These are phyloP conservation scores for Colletotrichum sp. DNA, from an alignment of 2,329 filamentous ascomycete species.

Conservation along the genomic window DNA sequence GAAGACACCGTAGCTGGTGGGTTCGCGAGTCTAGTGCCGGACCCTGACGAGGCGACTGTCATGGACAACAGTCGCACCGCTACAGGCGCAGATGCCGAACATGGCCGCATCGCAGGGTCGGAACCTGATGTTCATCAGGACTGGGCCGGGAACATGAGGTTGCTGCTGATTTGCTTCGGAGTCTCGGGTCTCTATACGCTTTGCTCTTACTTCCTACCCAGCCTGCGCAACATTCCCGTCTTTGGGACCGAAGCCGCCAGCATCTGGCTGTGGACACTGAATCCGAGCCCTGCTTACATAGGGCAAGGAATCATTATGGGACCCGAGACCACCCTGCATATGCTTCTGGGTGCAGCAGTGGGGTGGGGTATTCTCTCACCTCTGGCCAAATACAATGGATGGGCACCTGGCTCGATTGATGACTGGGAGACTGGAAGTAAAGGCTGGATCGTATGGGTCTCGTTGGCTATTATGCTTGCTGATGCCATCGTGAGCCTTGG, in stretches of 20 bases:
- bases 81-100: not conserved
- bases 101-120: not conserved
- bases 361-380: conserved; percentile 94
- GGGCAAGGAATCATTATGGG: conserved; percentile 99
- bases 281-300: conserved; percentile 95
- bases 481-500: conserved; percentile 89
- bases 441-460: conserved; percentile 98
- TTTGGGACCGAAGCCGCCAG: conserved; percentile 77
- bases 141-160: conserved; percentile 54
- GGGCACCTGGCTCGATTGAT: conserved; percentile 85
- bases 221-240: conserved; percentile 84
- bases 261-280: conserved; percentile 93
- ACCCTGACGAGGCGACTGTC: not conserved
- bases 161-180: conserved; percentile 62
- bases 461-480: conserved; percentile 93
- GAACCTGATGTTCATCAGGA: conserved; percentile 24
- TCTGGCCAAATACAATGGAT: conserved; percentile 81
- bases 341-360: conserved; percentile 87
- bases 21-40: conserved; percentile 48
- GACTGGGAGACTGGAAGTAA: conserved; percentile 95
- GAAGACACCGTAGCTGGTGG: conserved; percentile 40
- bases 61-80: not conserved
- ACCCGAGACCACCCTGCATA: conserved; percentile 90
- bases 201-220: conserved; percentile 86
- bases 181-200: conserved; percentile 74